phyloP scores from a whole-genome alignment of 2,329 filamentous ascomycete genomes.

The Monilinia polystroma region DNA sequence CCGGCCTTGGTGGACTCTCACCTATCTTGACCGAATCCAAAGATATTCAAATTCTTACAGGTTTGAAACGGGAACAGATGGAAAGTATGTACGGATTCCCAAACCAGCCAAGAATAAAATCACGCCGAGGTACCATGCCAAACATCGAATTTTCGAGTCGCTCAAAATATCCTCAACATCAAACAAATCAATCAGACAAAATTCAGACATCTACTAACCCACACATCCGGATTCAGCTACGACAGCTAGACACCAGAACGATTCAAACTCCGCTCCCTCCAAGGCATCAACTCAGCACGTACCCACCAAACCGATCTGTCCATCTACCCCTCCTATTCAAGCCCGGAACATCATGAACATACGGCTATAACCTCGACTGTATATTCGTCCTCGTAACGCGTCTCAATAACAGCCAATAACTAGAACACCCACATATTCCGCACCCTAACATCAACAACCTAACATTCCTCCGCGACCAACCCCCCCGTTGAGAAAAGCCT shows the following conservation, averaged over 20 bases:
- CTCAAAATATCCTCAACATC: not conserved
- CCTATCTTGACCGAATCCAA: slow-evolving; percentile 33
- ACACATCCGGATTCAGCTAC: slow-evolving; percentile 33
- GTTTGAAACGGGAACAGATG: slow-evolving; percentile 27
- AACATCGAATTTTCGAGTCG: not conserved
- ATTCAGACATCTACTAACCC: slow-evolving; percentile 33
- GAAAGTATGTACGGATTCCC: slow-evolving; percentile 27
- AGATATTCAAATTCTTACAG: slow-evolving; percentile 33
- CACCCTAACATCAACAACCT: slow-evolving; percentile 22
- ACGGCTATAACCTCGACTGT: slow-evolving; percentile 54
- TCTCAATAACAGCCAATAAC: slow-evolving; percentile 11
- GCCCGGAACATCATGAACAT: slow-evolving; percentile 60
- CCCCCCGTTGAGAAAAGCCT: not conserved
- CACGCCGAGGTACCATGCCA: slow-evolving; percentile 33
- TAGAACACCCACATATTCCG: slow-evolving; percentile 24
- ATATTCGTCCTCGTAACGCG: slow-evolving; percentile 51
- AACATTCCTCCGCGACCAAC: slow-evolving; percentile 23
- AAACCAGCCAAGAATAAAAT: slow-evolving; percentile 30
- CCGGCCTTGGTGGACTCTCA: slow-evolving; percentile 46
- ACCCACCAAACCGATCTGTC: not conserved
- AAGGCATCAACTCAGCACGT: not conserved
- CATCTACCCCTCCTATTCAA: slow-evolving; percentile 57
- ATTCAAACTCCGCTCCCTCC: not conserved
- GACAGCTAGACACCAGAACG: slow-evolving; percentile 16
- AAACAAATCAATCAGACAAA: not conserved